These are phyloP conservation scores for Leccinum fallax DNA, from an alignment of 1,284 basidiomycete species.

Conservation along the genomic window DNA sequence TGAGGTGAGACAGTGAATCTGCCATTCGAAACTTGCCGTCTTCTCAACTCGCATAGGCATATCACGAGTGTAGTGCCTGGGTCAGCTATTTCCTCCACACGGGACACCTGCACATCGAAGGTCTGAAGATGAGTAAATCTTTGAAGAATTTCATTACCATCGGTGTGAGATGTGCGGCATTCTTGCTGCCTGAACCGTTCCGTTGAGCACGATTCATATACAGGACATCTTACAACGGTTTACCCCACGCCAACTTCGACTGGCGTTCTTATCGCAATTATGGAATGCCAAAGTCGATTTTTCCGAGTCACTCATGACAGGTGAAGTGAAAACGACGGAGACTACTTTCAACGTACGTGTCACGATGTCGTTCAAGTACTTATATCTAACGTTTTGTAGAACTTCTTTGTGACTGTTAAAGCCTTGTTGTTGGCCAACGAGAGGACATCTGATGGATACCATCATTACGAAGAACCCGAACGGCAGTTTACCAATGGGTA, in stretches of 20 bases:
- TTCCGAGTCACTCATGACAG: constrained; percentile 85
- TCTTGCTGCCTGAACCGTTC: constrained; percentile 6
- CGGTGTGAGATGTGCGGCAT: constrained; percentile 63
- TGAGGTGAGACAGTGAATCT: constrained; percentile 60
- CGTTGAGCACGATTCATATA: constrained; percentile 8
- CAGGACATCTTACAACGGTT: constrained; percentile 91
- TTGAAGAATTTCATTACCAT: constrained; percentile 99
- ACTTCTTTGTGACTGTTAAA: constrained; percentile 91
- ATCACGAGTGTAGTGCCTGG: constrained; percentile 92
- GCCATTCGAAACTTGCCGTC: constrained; percentile 5
- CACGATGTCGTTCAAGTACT: not conserved
- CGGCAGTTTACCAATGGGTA: constrained; percentile 66
- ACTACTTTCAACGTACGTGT: constrained; percentile 79
- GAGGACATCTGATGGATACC: constrained; percentile 55
- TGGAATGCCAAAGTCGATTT: constrained; percentile 97
- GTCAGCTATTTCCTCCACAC: constrained; percentile 99
- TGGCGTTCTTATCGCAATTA: constrained; percentile 89
- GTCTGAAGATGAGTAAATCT: constrained; percentile 99
- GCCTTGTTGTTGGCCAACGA: constrained; percentile 67
- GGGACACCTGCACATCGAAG: constrained; percentile 98
- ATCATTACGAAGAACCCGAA: constrained; percentile 68
- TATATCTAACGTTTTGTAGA: constrained; percentile 53
- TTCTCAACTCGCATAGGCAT: constrained; percentile 60
- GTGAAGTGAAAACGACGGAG: constrained; percentile 90
- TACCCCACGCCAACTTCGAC: constrained; percentile 88